Conservation (phyloP, 352 stramenopile species). For the Phytophthora lateralis region DNA sequence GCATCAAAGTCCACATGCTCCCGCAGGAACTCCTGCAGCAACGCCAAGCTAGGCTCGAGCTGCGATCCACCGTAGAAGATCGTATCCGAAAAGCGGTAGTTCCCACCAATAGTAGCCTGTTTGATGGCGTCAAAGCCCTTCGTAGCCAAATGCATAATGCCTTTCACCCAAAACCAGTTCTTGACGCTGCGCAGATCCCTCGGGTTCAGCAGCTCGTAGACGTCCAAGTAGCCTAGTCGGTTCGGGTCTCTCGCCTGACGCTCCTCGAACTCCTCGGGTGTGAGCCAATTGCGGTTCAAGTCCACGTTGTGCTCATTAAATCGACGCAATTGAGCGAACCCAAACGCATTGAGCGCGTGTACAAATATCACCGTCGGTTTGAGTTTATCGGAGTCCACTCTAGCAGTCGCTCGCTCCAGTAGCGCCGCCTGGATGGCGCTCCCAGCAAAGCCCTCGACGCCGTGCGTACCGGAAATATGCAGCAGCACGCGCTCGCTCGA, state of each 20-base stretch:
- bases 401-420: slow-evolving; percentile 34
- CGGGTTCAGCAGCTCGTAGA: slow-evolving; percentile 78
- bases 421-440: slow-evolving; percentile 78
- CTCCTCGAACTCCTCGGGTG: slow-evolving; percentile 48
- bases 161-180: slow-evolving; percentile 63
- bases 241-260: slow-evolving; percentile 72
- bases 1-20: slow-evolving; percentile 49
- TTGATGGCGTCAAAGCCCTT: slow-evolving; percentile 75
- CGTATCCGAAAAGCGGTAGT: slow-evolving; percentile 87
- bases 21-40: slow-evolving; percentile 69
- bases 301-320: slow-evolving; percentile 96
- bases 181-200: slow-evolving; percentile 24
- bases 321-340: slow-evolving; percentile 87
- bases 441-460: slow-evolving; percentile 84
- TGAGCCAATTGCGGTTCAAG: slow-evolving; percentile 93
- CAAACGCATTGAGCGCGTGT: slow-evolving; percentile 93
- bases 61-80: slow-evolving; percentile 89
- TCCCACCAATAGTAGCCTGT: slow-evolving; percentile 82
- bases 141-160: slow-evolving; percentile 31
- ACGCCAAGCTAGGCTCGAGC: slow-evolving; percentile 67
- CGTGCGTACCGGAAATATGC: slow-evolving; percentile 84
- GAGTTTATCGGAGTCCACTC: slow-evolving; percentile 1
- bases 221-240: slow-evolving; percentile 74
- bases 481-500: slow-evolving; percentile 58
- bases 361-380: slow-evolving; percentile 90